These are phyloP conservation scores for Blakeslea trispora DNA, from an alignment of 371 early-diverging fungal genomes.

Conservation along the genomic window DNA sequence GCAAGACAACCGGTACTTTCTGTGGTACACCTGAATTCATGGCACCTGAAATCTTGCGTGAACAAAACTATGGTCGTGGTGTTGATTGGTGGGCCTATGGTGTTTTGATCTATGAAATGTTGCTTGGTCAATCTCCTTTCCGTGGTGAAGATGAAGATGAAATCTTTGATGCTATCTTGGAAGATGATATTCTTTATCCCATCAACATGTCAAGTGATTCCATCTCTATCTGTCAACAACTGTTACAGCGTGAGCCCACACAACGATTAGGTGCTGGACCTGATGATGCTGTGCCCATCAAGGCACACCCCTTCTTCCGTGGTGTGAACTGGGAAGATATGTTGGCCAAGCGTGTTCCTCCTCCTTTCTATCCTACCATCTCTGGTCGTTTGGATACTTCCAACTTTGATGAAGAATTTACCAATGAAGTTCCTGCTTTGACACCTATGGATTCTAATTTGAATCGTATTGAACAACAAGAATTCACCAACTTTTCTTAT, in stretches of 20 bases:
- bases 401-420: conserved; percentile 96
- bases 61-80: conserved; percentile 81
- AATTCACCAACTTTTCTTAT: conserved; percentile 91
- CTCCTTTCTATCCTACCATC: conserved; percentile 89
- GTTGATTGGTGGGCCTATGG: conserved; percentile 97
- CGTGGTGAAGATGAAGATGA: conserved; percentile 95
- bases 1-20: conserved; percentile 77
- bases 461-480: conserved; percentile 80
- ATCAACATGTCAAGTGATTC: conserved; percentile 92
- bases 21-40: conserved; percentile 93
- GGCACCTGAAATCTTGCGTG: conserved; percentile 74
- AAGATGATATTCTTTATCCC: conserved; percentile 92
- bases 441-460: conserved; percentile 89
- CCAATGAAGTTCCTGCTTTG: conserved; percentile 82
- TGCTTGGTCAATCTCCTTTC: conserved; percentile 94
- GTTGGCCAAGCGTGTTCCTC: conserved; percentile 75
- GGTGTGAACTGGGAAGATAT: conserved; percentile 94
- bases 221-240: conserved; percentile 85
- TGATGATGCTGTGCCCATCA: conserved; percentile 88
- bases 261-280: conserved; percentile 84
- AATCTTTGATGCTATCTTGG: conserved; percentile 94
- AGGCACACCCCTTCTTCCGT: conserved; percentile 90
- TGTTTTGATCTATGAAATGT: conserved; percentile 94
- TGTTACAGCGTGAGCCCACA: conserved; percentile 88
- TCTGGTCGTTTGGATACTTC: conserved; percentile 85